Base-by-base conservation (phyloP, 352 stramenopile genomes). In the Phytophthora sansomeana region DNA sequence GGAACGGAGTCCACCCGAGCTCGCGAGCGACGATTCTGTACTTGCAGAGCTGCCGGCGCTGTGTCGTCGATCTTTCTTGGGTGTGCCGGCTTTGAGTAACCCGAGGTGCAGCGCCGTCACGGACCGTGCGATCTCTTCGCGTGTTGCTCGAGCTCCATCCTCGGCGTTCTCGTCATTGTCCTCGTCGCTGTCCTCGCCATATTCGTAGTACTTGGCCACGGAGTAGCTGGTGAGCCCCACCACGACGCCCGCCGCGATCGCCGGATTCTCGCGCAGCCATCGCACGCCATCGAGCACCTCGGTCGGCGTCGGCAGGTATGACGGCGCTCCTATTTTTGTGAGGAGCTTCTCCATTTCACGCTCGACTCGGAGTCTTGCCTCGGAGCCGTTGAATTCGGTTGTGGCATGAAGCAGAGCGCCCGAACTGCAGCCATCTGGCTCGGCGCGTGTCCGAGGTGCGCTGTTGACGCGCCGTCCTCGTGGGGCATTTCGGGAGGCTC, bases 161-260 rank as follows among this genome's bases (percentile, higher is more conserved):
- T 13, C 46, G 24, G 33, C 43, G 8, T 48, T 32, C 5, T 43
- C 42, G 4, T 67, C 63, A 33, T 68, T 64, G 6, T 85, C 78
- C 16, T 63, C 52, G 38, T 83, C 71, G 26, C 61, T 64, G 6
- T 63, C 50, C 50, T 71, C 51, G 6, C 54, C 62, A 46, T 74
- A 58, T 13, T 85, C 79, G 36, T 90, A 89, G 73, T 91, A 91
- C 47, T 84, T 83, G 32, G 81, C 82, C 16, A 93, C 72, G 0
- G 82, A 89, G 44, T 89, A 85, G 62, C 81, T 87, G 3, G 85
- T 91, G 52, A 91, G 70, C 3, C 82, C 85, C 19, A 90, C 82
- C 21, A 88, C 74, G 57, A 88, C 82, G 3, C 81, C 81, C 0
- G 83, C 80, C 2, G 84, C 85, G 13, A 93, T 69, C 14, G 72